A percentile compares a stretch with the other conserved stretches of the same genome.
These are phyloP conservation scores for Trichoderma cornu-damae DNA, from an alignment of 2,329 filamentous ascomycete species.

Conservation along the genomic window DNA sequence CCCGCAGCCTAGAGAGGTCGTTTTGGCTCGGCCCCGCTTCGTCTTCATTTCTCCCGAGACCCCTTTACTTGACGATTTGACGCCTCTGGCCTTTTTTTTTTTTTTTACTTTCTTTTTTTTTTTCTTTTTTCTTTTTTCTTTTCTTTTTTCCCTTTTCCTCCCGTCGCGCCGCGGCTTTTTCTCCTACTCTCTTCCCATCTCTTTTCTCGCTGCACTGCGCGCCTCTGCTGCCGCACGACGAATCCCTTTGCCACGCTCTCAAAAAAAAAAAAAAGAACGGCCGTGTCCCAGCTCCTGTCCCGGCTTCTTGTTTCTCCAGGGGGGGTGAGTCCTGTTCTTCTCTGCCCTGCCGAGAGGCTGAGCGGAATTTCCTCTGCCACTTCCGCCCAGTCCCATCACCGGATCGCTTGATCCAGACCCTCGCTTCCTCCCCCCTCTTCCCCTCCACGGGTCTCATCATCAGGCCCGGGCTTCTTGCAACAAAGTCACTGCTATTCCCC, in stretches of 20 bases:
- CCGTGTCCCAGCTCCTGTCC: neutral
- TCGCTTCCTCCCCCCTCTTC: constrained; percentile 12
- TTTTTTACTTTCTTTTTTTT: constrained; percentile 1
- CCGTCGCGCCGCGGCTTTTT: constrained; percentile 3
- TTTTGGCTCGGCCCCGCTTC: constrained; percentile 19
- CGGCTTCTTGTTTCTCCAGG: constrained; percentile 2
- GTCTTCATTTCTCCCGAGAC: constrained; percentile 14
- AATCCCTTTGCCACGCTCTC: neutral
- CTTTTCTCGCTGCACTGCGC: neutral
- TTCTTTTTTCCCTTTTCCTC: neutral
- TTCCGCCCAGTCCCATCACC: neutral
- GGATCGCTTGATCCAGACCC: constrained; percentile 12
- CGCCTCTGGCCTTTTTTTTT: constrained; percentile 9
- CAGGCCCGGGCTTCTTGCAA: neutral
- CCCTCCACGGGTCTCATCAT: constrained; percentile 4
- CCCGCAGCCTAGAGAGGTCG: constrained; percentile 13
- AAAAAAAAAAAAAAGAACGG: too few species aligned
- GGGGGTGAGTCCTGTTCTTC: constrained; percentile 5
- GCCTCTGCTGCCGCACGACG: constrained; percentile 8
- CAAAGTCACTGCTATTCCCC: neutral
- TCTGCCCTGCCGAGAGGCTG: neutral
- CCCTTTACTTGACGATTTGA: constrained; percentile 16
- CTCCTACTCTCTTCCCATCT: neutral
- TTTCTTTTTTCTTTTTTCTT: neutral
- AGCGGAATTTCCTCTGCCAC: constrained; percentile 5